Percentiles rank a stretch among this genome's conserved stretches.
Evolutionary conservation across 345 rosid species (phyloP).

Genomic region (Aurinia saxatilis): DNA sequence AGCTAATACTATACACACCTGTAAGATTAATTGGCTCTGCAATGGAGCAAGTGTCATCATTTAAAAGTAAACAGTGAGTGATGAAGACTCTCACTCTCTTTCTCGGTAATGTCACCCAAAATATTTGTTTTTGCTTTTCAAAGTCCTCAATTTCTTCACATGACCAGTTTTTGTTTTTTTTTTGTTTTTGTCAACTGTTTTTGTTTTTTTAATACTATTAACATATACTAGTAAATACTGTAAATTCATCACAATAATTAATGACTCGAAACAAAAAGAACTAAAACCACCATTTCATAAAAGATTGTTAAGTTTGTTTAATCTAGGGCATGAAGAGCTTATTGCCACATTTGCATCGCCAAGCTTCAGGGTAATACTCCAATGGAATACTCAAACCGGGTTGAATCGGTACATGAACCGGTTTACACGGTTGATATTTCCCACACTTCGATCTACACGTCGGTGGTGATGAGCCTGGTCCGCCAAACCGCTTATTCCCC

Average conservation of each 20-base stretch:
- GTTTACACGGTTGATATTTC: slow-evolving; percentile 64
- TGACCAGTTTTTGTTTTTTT: slow-evolving; percentile 12
- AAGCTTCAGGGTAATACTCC: slow-evolving; percentile 97
- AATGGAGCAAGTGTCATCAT: slow-evolving; percentile 13
- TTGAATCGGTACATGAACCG: slow-evolving; percentile 87
- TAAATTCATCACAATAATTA: slow-evolving; percentile 14
- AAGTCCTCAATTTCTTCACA: slow-evolving; percentile 16
- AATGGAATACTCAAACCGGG: slow-evolving; percentile 59
- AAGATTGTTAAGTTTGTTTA: slow-evolving; percentile 1
- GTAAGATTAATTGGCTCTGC: background rate
- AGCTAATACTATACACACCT: background rate
- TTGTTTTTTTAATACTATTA: background rate
- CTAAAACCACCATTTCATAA: background rate
- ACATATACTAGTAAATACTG: too few species aligned
- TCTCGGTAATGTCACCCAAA: slow-evolving; percentile 14
- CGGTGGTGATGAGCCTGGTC: slow-evolving; percentile 83
- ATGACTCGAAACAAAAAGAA: slow-evolving; percentile 5
- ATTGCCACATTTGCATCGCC: slow-evolving; percentile 95
- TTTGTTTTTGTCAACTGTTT: too few species aligned
- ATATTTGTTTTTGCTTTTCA: background rate
- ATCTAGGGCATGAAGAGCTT: slow-evolving; percentile 68
- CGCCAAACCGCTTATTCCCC: slow-evolving; percentile 38
- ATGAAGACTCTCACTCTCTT: background rate
- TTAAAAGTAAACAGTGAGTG: background rate
- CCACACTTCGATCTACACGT: slow-evolving; percentile 89